These are phyloP conservation scores for Aspergillus affinis DNA, from an alignment of 495 filamentous ascomycete genomes.

Conservation along the genomic window DNA sequence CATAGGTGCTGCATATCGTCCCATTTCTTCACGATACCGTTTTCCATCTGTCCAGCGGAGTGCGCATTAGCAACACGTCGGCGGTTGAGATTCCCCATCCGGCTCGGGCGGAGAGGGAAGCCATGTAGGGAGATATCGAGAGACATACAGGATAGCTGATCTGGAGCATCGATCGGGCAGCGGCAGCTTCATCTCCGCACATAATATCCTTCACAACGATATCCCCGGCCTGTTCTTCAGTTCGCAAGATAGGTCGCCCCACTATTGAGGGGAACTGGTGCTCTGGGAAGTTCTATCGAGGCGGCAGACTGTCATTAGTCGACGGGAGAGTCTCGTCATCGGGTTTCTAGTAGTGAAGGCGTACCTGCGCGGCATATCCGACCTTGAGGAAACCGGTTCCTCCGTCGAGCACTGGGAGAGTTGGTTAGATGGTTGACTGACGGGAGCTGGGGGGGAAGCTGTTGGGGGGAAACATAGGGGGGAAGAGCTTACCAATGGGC, in stretches of 20 bases:
- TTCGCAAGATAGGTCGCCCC: constrained; percentile 93
- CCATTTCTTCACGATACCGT: constrained; percentile 98
- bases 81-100: no score
- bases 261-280: constrained; percentile 98
- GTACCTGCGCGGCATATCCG: constrained; percentile 88
- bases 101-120: constrained; percentile 7
- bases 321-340: background rate
- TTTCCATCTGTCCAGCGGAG: constrained; percentile 75
- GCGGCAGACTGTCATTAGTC: background rate
- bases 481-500: constrained; percentile 61
- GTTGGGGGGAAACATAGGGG: constrained; percentile 9
- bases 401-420: constrained; percentile 87
- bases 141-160: constrained; percentile 84
- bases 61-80: constrained; percentile 24
- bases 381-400: constrained; percentile 99
- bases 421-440: constrained; percentile 22
- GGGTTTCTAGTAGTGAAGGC: constrained; percentile 10
- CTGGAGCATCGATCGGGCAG: constrained; percentile 93
- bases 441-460: constrained; percentile 8
- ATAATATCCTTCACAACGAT: constrained; percentile 98
- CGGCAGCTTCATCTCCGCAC: constrained; percentile 98
- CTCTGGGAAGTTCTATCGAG: constrained; percentile 87
- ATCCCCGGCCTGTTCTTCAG: constrained; percentile 79
- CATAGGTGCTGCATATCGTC: constrained; percentile 99
- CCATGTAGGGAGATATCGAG: background rate